These are phyloP conservation scores for Ogataea pignaliae DNA, from an alignment of 805 yeast species.

Conservation along the genomic window DNA sequence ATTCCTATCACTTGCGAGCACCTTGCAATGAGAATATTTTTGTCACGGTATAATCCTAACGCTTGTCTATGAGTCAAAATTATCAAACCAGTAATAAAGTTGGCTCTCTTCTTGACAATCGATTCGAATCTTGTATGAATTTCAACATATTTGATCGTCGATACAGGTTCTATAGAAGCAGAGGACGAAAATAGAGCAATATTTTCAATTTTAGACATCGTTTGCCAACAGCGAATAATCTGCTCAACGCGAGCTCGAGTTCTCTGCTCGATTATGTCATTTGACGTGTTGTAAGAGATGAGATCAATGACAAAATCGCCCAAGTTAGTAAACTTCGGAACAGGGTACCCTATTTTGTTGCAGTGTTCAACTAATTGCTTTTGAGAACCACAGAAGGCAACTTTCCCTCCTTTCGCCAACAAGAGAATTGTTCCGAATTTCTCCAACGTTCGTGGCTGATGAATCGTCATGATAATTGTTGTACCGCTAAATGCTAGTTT, in stretches of 20 bases:
- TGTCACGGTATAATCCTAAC: slow-evolving; percentile 42
- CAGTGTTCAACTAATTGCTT: slow-evolving; percentile 45
- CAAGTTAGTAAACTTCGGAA: slow-evolving; percentile 60
- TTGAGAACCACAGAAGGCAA: slow-evolving; percentile 62
- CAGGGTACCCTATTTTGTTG: slow-evolving; percentile 41
- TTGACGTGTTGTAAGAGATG: slow-evolving; percentile 53
- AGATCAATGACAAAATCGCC: slow-evolving; percentile 75
- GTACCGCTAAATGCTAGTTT: slow-evolving; percentile 55
- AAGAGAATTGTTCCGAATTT: slow-evolving; percentile 68
- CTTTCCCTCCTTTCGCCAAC: slow-evolving; percentile 68
- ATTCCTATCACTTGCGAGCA: slow-evolving; percentile 59
- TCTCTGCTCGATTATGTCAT: slow-evolving; percentile 34
- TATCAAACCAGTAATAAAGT: slow-evolving; percentile 30
- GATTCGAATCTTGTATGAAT: slow-evolving; percentile 19
- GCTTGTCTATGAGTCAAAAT: slow-evolving; percentile 35
- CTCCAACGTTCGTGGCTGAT: slow-evolving; percentile 72
- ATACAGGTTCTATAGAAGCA: no score
- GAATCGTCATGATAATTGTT: slow-evolving; percentile 73
- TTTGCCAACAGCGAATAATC: slow-evolving; percentile 37
- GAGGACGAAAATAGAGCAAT: not conserved
- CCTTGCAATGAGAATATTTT: slow-evolving; percentile 61
- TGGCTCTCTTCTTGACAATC: slow-evolving; percentile 28
- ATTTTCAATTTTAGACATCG: not conserved
- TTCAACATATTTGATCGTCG: no score
- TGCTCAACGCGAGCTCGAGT: slow-evolving; percentile 37